These are phyloP conservation scores for Candida andamanensis DNA, from an alignment of 805 yeast species.

Conservation along the genomic window DNA sequence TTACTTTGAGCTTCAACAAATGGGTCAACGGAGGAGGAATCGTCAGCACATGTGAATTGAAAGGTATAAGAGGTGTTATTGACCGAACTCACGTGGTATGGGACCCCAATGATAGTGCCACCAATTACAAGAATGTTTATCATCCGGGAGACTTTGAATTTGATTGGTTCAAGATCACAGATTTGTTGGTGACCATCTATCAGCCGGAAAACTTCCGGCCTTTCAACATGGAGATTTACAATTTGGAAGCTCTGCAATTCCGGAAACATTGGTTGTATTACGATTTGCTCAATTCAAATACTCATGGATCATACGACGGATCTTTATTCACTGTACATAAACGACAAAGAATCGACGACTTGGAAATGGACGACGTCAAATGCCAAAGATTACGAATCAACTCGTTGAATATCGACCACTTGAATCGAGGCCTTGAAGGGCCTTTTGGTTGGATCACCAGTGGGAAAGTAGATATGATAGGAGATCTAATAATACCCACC, in stretches of 20 bases:
- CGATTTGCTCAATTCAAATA: constrained; percentile 78
- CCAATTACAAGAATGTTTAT: constrained; percentile 67
- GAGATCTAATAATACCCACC: constrained; percentile 76
- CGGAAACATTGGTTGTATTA: constrained; percentile 92
- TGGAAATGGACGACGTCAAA: constrained; percentile 18
- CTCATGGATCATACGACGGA: constrained; percentile 90
- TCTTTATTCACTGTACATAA: constrained; percentile 89
- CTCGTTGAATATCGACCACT: constrained; percentile 78
- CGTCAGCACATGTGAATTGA: constrained; percentile 65
- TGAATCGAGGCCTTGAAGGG: constrained; percentile 86
- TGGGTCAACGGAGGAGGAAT: constrained; percentile 92
- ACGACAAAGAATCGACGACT: constrained; percentile 55
- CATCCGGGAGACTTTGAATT: constrained; percentile 92
- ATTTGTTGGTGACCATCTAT: constrained; percentile 70
- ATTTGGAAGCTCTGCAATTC: constrained; percentile 71
- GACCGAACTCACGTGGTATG: constrained; percentile 86
- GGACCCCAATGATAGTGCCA: constrained; percentile 78
- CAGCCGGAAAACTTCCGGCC: constrained; percentile 83
- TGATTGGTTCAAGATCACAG: constrained; percentile 76
- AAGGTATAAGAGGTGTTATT: constrained; percentile 86
- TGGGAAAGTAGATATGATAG: constrained; percentile 90
- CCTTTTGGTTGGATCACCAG: constrained; percentile 96
- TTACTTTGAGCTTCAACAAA: constrained; percentile 73
- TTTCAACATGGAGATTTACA: constrained; percentile 82
- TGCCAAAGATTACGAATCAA: constrained; percentile 81